Evolutionary conservation across 1,284 basidiomycete genomes (phyloP), one percentile per base, ranked within the genome.

Genomic region (Tylopilus sp.): DNA sequence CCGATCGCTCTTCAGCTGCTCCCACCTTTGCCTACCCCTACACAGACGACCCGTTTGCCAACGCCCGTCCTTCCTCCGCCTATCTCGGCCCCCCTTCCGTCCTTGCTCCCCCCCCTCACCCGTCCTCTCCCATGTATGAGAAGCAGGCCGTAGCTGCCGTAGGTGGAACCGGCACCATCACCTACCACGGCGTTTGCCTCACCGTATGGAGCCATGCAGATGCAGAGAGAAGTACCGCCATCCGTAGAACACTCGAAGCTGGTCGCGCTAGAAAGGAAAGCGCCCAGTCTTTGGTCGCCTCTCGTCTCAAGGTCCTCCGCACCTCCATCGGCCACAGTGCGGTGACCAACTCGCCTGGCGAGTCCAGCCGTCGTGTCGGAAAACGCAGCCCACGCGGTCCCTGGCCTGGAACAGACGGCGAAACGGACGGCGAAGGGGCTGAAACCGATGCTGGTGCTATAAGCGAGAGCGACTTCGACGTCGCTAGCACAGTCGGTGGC

Each of bases 171-270:
- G 67, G 67, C 5, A 87, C 80, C 28, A 66, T 88, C 53, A 84
- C 85, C 11, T 95, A 92, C 65, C 82, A 95, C 64, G 93, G 91
- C 40, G 91, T 94, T 30, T 92, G 90, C 57, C 76, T 96, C 46
- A 92, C 90, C 4, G 91, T 95, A 0, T 96, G 91, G 92, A 91
- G 89, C 9, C 91, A 94, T 63, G 92, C 91, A 26, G 93, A 96
- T 62, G 82, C 85, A 3, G 85, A 92, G 60, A 82, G 91, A 46
- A 85, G 88, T 55, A 77, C 74, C 17, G 88, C 89, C 2, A 91
- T 91, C 59, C 82, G 88, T 28, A 81, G 87, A 44, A 88, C 88
- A 3, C 77, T 91, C 48, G 89, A 91, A 64, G 83, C 84, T 0
- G 78, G 82, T 38, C 81, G 85, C 50, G 80, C 77, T 31, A 78